Evolutionary conservation across 768 basidiomycete species (phyloP).

Genomic region (Leucocoprinus sp.): DNA sequence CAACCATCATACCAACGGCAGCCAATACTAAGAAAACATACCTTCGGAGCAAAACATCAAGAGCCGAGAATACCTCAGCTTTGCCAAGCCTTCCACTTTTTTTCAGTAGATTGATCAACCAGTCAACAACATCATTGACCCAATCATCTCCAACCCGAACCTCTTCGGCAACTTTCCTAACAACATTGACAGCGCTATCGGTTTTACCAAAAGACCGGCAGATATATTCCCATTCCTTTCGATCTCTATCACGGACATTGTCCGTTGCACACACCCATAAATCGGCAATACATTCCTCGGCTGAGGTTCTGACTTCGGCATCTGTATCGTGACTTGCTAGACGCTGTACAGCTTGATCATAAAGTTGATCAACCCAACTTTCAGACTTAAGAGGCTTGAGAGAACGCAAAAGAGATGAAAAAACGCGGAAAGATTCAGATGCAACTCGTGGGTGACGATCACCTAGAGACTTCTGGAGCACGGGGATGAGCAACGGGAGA

Average conservation of each 20-base stretch:
- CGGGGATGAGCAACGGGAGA: constrained; percentile 63
- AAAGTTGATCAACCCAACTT: constrained; percentile 68
- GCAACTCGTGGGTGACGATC: constrained; percentile 88
- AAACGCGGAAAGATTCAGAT: constrained; percentile 82
- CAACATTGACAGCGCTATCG: constrained; percentile 71
- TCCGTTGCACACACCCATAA: constrained; percentile 85
- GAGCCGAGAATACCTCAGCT: constrained; percentile 67
- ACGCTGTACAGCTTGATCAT: constrained; percentile 62
- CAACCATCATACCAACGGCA: background rate
- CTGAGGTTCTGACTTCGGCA: constrained; percentile 77
- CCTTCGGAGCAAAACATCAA: constrained; percentile 68
- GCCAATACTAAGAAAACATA: constrained; percentile 18
- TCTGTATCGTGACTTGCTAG: constrained; percentile 81
- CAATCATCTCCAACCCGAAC: constrained; percentile 67
- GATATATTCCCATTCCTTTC: constrained; percentile 76
- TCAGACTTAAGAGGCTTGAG: constrained; percentile 57
- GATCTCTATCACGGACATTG: constrained; percentile 49
- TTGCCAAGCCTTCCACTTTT: constrained; percentile 77
- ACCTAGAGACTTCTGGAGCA: constrained; percentile 61
- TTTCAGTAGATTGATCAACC: constrained; percentile 65
- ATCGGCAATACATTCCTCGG: constrained; percentile 78
- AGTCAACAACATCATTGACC: constrained; percentile 75
- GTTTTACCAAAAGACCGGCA: constrained; percentile 64
- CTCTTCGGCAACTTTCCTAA: constrained; percentile 74
- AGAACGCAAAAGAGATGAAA: constrained; percentile 73